Evolutionary conservation across 257 asterid genomes (phyloP).

Genomic region (Lavandula angustifolia): DNA sequence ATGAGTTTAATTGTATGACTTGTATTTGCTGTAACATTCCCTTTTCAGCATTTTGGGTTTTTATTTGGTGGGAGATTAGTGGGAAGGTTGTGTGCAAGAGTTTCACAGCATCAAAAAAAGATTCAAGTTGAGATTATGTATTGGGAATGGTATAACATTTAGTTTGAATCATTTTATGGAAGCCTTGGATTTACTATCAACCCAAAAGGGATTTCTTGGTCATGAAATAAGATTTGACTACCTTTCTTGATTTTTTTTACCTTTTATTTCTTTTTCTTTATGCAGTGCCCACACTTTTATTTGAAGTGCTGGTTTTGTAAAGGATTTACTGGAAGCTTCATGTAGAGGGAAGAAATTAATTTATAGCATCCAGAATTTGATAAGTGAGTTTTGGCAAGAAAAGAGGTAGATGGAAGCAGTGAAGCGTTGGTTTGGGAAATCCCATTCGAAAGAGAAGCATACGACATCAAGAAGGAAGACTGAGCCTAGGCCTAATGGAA

Average conservation of each 20-base stretch:
- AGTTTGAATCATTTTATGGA: slow-evolving; percentile 17
- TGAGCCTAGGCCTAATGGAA: slow-evolving; percentile 57
- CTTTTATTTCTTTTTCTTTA: slow-evolving; percentile 34
- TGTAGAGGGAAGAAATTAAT: slow-evolving; percentile 30
- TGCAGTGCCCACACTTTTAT: slow-evolving; percentile 38
- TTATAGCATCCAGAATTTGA: slow-evolving; percentile 30
- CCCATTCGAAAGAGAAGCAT: slow-evolving; percentile 66
- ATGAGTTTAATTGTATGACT: background rate
- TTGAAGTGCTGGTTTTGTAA: slow-evolving; percentile 27
- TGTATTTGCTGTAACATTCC: slow-evolving; percentile 8
- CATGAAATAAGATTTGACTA: background rate
- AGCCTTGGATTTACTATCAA: slow-evolving; percentile 25
- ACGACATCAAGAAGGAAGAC: slow-evolving; percentile 65
- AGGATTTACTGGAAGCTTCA: slow-evolving; percentile 43
- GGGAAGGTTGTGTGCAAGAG: slow-evolving; percentile 9
- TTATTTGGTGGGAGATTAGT: slow-evolving; percentile 13
- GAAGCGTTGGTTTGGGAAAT: slow-evolving; percentile 69
- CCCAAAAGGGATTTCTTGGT: slow-evolving; percentile 25
- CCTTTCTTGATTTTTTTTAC: slow-evolving; percentile 33
- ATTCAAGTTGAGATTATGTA: background rate
- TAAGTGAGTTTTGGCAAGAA: slow-evolving; percentile 35
- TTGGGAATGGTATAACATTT: slow-evolving; percentile 23
- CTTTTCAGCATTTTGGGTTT: slow-evolving; percentile 2
- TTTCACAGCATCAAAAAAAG: slow-evolving; percentile 10
- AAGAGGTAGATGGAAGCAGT: slow-evolving; percentile 62